Percentiles rank a stretch among this genome's conserved stretches.
phyloP scores from a whole-genome alignment of 2,329 filamentous ascomycete genomes.

The Fusarium compactum region DNA sequence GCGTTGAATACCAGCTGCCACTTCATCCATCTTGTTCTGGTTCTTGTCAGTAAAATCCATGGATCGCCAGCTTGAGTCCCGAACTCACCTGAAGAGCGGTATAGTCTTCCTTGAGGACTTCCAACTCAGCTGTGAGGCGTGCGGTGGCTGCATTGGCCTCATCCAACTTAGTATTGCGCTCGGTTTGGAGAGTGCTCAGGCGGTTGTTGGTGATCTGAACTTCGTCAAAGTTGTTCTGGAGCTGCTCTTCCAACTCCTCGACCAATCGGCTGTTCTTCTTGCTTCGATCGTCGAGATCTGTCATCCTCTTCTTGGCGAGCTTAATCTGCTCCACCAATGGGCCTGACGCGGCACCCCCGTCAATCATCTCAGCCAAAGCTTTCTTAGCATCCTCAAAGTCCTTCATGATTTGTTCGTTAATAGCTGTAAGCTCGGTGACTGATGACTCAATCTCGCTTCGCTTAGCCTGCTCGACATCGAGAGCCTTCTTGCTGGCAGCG shows the following conservation, averaged over 20 bases:
- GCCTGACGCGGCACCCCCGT: conserved; percentile 58
- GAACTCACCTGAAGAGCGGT: conserved; percentile 78
- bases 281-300: conserved; percentile 74
- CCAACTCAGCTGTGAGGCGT: conserved; percentile 76
- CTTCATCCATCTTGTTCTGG: conserved; percentile 72
- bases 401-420: conserved; percentile 69
- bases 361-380: conserved; percentile 65
- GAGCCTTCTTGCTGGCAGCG: conserved; percentile 68
- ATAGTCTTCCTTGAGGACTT: conserved; percentile 76
- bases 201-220: conserved; percentile 88
- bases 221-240: conserved; percentile 94
- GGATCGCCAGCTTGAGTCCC: background rate
- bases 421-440: conserved; percentile 67
- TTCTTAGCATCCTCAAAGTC: conserved; percentile 72
- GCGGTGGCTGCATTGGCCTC: conserved; percentile 76
- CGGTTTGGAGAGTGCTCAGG: conserved; percentile 82
- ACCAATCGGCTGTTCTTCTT: conserved; percentile 93
- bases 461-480: conserved; percentile 70
- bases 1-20: conserved; percentile 61
- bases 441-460: conserved; percentile 67
- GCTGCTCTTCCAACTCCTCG: conserved; percentile 95
- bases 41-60: conserved; percentile 44
- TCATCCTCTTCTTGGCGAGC: conserved; percentile 74
- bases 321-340: conserved; percentile 68
- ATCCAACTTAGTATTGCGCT: conserved; percentile 80